Evolutionary conservation across 2,329 filamentous ascomycete species (phyloP), one percentile per base, ranked within the genome.

Genomic region (Penicillium sp.): DNA sequence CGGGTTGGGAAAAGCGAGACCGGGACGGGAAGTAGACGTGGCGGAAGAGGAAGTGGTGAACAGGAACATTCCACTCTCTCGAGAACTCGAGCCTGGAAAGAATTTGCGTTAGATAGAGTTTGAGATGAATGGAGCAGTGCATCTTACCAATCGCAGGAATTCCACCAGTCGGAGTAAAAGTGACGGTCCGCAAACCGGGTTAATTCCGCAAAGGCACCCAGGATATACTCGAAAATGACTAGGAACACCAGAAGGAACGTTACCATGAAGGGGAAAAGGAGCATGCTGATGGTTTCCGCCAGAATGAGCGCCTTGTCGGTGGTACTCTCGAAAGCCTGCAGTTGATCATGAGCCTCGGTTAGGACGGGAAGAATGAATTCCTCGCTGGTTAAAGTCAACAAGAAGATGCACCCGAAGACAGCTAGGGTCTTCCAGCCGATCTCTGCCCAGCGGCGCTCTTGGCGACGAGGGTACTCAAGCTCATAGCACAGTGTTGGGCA

Each of bases 401-500:
- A 83, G 73, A 97, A 97, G 68, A 99, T 96, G 73, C 93, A 96
- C 42, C 94, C 94, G 68, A 97, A 97, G 1, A 94, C 89, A 40
- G 94, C 94, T 13, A 92, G 74, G 18, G 90, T 85, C 74, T 97
- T 97, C 71, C 87, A 89, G 52, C 90, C 84, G 37, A 97, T 83
- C 58, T 91, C 87, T 17, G 84, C 81, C 86, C 90, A 96, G 62
- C 90, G 84, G 51, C 91, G 85, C n/a, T 78, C 76, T 10, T 81
- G 70, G 9, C 84, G 91, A 42, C 94, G 87, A 2, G 94, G 94
- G 70, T 97, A 99, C 70, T 97, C 93, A 43, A 97, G 81, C 74
- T 99, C 94, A 74, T 99, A 99, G 79, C 94, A 99, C 17, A 99
- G 83, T 0, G 94, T 99, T 13, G 94, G 94, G 66, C 92, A 97